These are phyloP conservation scores for Juglanconis sp. DNA, from an alignment of 2,329 filamentous ascomycete species.

Conservation along the genomic window DNA sequence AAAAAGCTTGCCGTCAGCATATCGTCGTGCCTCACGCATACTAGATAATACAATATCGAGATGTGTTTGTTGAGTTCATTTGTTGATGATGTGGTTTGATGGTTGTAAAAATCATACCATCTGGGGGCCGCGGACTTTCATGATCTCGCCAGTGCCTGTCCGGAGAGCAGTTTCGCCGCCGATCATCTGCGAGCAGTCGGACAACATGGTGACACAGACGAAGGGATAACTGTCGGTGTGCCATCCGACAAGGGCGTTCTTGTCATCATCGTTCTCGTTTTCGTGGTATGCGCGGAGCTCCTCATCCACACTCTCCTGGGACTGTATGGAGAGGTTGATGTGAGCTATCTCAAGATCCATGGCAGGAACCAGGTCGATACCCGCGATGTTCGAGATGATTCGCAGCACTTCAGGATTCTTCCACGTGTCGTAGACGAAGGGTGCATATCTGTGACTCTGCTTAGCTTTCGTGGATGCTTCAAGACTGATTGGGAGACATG, in stretches of 20 bases:
- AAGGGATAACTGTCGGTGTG: constrained; percentile 65
- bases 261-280: constrained; percentile 46
- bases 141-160: constrained; percentile 48
- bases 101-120: constrained; percentile 42
- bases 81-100: not conserved
- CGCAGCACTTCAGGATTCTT: constrained; percentile 39
- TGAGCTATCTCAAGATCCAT: constrained; percentile 56
- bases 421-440: constrained; percentile 58
- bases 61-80: not conserved
- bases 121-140: constrained; percentile 57
- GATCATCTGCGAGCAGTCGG: constrained; percentile 59
- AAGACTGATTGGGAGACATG: not conserved
- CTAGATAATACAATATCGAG: constrained; percentile 8
- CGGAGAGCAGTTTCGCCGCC: constrained; percentile 63
- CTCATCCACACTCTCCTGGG: constrained; percentile 42
- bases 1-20: constrained; percentile 16
- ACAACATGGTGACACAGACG: constrained; percentile 68
- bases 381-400: constrained; percentile 50
- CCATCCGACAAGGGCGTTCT: constrained; percentile 58
- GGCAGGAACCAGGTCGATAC: constrained; percentile 50
- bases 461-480: not conserved
- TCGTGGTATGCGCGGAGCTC: constrained; percentile 39
- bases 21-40: constrained; percentile 10
- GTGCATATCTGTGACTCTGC: constrained; percentile 40
- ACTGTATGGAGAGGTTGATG: constrained; percentile 50